These are phyloP conservation scores for Lycium barbarum DNA, from an alignment of 257 asterid species.

Conservation along the genomic window DNA sequence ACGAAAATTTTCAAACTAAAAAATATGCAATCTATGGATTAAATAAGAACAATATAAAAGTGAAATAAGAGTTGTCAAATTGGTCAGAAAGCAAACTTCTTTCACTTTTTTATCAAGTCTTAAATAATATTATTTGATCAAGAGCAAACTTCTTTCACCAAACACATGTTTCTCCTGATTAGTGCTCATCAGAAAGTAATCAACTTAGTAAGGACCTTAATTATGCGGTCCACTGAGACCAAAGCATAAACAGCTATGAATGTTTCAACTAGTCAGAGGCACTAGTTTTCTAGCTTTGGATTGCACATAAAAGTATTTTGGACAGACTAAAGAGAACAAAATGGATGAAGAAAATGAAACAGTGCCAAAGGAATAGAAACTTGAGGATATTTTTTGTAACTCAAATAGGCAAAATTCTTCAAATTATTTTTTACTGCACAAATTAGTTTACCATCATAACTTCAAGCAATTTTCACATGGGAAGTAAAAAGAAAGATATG, in stretches of 20 bases:
- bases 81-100: constrained; percentile 18
- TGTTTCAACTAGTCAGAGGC: neutral
- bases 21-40: neutral
- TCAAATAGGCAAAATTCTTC: neutral
- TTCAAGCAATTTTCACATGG: neutral
- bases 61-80: constrained; percentile 4
- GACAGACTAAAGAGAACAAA: neutral
- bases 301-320: neutral
- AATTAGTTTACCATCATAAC: neutral
- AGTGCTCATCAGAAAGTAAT: neutral
- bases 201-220: neutral
- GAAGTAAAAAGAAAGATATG: neutral
- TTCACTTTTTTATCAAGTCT: neutral
- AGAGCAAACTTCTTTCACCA: constrained; percentile 7
- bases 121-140: no score
- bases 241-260: neutral
- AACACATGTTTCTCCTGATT: neutral
- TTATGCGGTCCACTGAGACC: neutral
- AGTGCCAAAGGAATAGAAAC: neutral
- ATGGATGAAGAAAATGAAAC: neutral
- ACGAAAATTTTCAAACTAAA: neutral
- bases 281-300: constrained; percentile 8
- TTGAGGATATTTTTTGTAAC: neutral
- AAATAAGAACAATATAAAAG: neutral
- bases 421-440: neutral